Evolutionary conservation across 192 early-diverging fungal genomes (phyloP).

Genomic region (Entomortierella beljakovae): DNA sequence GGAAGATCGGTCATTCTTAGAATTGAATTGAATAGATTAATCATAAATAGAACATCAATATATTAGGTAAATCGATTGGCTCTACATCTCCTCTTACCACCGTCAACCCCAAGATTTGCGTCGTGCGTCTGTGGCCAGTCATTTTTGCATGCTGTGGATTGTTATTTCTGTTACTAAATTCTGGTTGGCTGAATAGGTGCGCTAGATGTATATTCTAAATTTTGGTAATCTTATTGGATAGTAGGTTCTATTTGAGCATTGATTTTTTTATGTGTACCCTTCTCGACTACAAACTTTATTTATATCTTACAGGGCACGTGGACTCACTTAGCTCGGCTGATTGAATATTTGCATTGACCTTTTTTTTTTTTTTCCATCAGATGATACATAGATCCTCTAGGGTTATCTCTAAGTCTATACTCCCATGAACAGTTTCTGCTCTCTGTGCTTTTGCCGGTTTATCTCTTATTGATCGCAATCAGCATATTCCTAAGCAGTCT

Average conservation of each 20-base stretch:
- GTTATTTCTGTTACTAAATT: background rate
- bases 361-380: no score
- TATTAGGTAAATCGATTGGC: slow-evolving; percentile 9
- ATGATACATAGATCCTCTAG: no score
- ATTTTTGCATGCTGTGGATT: slow-evolving; percentile 36
- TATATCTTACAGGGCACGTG: no score
- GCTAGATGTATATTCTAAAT: background rate
- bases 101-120: background rate
- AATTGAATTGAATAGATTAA: background rate
- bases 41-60: background rate
- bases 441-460: no score
- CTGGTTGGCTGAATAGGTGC: slow-evolving; percentile 25
- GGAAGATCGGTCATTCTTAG: background rate
- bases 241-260: background rate
- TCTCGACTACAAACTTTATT: no score
- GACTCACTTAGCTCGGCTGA: no score
- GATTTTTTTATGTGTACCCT: background rate
- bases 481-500: no score
- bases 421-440: no score
- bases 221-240: background rate
- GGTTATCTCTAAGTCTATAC: no score
- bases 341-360: no score
- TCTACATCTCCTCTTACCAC: slow-evolving; percentile 1
- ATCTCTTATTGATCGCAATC: no score
- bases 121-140: slow-evolving; percentile 36